Evolutionary conservation across 1,139 yeast genomes (phyloP).

Genomic region (Hyphopichia fennica): DNA sequence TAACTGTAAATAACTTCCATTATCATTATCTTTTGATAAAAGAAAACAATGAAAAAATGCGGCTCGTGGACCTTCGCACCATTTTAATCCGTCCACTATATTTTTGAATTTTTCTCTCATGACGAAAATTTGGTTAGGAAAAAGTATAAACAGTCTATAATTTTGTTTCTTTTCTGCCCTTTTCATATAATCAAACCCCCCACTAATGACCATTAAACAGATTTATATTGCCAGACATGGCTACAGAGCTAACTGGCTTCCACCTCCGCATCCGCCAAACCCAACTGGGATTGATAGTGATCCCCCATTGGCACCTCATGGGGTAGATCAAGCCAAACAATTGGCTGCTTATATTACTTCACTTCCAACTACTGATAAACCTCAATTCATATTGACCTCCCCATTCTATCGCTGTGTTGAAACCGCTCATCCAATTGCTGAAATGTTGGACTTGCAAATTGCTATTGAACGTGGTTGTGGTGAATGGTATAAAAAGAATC

Average conservation of each 20-base stretch:
- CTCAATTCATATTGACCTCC: slow-evolving; percentile 67
- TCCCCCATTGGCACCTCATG: slow-evolving; percentile 77
- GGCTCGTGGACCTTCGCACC: no score
- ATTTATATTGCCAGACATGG: slow-evolving; percentile 70
- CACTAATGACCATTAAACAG: slow-evolving; percentile 40
- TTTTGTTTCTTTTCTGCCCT: not conserved
- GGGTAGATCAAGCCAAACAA: slow-evolving; percentile 76
- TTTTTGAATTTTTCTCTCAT: no score
- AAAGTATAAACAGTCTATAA: not conserved
- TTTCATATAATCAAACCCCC: not conserved
- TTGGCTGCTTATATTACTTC: slow-evolving; percentile 52
- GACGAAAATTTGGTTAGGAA: not conserved
- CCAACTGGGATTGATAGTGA: slow-evolving; percentile 85
- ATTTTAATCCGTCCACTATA: no score
- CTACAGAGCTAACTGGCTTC: slow-evolving; percentile 78
- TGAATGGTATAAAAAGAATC: slow-evolving; percentile 62
- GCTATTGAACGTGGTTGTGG: slow-evolving; percentile 72
- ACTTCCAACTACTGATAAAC: slow-evolving; percentile 45
- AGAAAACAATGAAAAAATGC: no score
- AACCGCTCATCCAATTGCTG: slow-evolving; percentile 71
- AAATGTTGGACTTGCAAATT: slow-evolving; percentile 54
- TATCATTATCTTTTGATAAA: no score
- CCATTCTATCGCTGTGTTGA: slow-evolving; percentile 92
- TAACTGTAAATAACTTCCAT: no score
- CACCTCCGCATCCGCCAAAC: slow-evolving; percentile 69